Percentiles rank a stretch among this genome's conserved stretches.
These are phyloP conservation scores for Chamaenerion angustifolium DNA, from an alignment of 345 rosid species.

Conservation along the genomic window DNA sequence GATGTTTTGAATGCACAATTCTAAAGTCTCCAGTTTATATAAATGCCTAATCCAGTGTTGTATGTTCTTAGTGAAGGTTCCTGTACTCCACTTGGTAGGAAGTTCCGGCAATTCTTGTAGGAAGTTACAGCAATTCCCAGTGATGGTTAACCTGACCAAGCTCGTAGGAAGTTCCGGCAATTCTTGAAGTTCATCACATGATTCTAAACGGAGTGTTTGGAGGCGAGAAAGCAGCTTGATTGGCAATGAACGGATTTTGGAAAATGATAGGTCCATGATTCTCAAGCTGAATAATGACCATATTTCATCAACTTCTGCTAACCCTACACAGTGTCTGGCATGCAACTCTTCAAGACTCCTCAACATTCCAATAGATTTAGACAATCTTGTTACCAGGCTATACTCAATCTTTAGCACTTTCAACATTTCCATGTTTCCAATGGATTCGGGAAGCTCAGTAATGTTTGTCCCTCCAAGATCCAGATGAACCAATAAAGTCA, in stretches of 20 bases:
- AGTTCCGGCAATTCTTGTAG: too few species aligned
- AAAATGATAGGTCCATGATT: slow-evolving; percentile 5
- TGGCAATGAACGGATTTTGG: slow-evolving; percentile 6
- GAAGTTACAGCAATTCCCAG: background rate
- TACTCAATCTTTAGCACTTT: background rate
- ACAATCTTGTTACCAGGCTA: background rate
- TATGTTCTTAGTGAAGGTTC: background rate
- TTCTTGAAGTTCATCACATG: slow-evolving; percentile 8
- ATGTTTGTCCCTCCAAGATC: background rate
- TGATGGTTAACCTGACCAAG: background rate
- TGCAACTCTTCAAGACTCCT: slow-evolving; percentile 4
- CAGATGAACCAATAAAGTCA: background rate
- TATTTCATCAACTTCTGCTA: slow-evolving; percentile 4
- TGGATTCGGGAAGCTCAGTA: background rate
- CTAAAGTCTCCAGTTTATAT: background rate
- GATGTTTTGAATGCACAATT: background rate
- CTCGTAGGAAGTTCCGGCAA: slow-evolving; percentile 2
- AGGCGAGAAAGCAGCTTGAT: slow-evolving; percentile 7
- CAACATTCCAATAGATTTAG: slow-evolving; percentile 2
- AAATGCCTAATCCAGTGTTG: background rate
- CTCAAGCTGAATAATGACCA: slow-evolving; percentile 5
- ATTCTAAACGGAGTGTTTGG: slow-evolving; percentile 1
- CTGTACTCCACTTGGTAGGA: background rate
- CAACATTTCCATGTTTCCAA: background rate
- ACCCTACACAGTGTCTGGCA: background rate